phyloP scores from a whole-genome alignment of 495 filamentous ascomycete genomes.

The Parathielavia hyrcaniae region DNA sequence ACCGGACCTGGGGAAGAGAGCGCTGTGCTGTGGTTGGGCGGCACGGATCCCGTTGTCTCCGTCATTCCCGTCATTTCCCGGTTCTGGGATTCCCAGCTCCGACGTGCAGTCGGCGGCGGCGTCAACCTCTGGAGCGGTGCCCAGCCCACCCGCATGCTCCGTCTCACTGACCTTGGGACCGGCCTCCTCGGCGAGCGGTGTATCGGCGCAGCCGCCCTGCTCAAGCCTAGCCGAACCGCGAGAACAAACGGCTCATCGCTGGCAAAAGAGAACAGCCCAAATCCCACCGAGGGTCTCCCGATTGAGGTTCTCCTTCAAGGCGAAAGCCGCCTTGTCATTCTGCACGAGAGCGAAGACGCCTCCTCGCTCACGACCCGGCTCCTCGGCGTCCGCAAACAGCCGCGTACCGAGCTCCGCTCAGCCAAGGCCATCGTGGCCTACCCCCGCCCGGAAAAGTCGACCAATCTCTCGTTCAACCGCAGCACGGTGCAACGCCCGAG shows the following conservation, averaged over 20 bases:
- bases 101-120: conserved; percentile 52
- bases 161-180: conserved; percentile 45
- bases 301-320: conserved; percentile 57
- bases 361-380: conserved; percentile 34
- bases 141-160: conserved; percentile 43
- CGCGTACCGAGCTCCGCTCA: conserved; percentile 18
- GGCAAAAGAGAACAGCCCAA: conserved; percentile 24
- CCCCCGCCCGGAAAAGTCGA: conserved; percentile 37
- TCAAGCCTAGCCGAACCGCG: conserved; percentile 28
- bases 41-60: conserved; percentile 49
- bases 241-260: conserved; percentile 25
- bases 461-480: conserved; percentile 42
- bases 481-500: conserved; percentile 29
- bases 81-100: conserved; percentile 57
- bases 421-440: conserved; percentile 40
- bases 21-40: conserved; percentile 61
- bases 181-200: conserved; percentile 62
- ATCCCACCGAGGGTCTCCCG: conserved; percentile 36
- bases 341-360: conserved; percentile 43
- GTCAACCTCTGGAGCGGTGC: conserved; percentile 53
- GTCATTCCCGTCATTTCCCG: conserved; percentile 59
- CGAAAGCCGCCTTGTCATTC: conserved; percentile 56
- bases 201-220: conserved; percentile 52
- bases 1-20: conserved; percentile 55
- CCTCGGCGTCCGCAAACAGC: conserved; percentile 31